A percentile compares a stretch with the other conserved stretches of the same genome.
Evolutionary conservation across 2,329 filamentous ascomycete genomes (phyloP).

Genomic region (Arthrobotrys pseudoclavata): DNA sequence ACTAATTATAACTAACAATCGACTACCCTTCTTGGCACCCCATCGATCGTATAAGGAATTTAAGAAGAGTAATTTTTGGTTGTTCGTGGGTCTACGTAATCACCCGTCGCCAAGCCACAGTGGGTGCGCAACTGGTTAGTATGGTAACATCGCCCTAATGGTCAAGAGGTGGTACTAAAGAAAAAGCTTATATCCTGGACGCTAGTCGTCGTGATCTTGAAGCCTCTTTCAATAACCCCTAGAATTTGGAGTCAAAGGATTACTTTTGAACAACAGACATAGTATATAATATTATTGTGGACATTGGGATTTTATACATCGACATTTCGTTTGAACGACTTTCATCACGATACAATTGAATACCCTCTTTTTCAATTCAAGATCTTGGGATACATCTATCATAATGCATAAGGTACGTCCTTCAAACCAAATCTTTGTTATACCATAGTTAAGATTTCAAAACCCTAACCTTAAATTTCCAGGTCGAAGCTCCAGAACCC

Average conservation of each 20-base stretch:
- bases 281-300: not conserved
- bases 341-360: not conserved
- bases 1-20: conserved; percentile 19
- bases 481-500: conserved; percentile 2
- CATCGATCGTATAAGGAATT: not conserved
- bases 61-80: not conserved
- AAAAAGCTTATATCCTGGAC: conserved; percentile 24
- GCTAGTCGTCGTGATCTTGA: conserved; percentile 4
- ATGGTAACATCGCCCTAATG: not conserved
- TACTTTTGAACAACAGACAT: not conserved
- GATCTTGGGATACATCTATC: not conserved
- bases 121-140: not conserved
- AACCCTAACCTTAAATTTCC: not conserved
- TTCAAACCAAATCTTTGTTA: not conserved
- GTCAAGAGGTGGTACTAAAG: not conserved
- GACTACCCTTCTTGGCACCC: not conserved
- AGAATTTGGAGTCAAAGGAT: not conserved
- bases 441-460: not conserved
- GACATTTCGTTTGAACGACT: not conserved
- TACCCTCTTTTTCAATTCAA: not conserved
- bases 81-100: conserved; percentile 13
- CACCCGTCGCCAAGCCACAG: conserved; percentile 15
- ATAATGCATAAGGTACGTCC: conserved; percentile 3
- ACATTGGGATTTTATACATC: not conserved
- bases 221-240: not conserved